phyloP scores from a whole-genome alignment of 495 filamentous ascomycete species.

The Hypomontagnella monticulosa region DNA sequence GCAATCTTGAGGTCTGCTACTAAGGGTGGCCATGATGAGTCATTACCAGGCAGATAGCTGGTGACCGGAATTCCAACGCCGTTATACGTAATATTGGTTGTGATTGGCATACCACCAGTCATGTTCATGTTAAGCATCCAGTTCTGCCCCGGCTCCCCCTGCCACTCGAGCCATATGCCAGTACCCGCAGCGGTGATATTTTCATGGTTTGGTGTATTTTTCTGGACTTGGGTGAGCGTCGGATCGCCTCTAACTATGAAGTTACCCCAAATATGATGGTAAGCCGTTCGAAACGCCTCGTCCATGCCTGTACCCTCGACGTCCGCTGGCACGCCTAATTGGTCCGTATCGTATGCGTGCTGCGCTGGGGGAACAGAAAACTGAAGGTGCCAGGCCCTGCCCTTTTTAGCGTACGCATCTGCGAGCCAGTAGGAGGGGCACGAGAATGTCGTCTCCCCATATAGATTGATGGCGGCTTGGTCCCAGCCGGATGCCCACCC shows the following conservation, averaged over 20 bases:
- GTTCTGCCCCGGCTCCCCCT: conserved; percentile 46
- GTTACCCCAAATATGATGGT: conserved; percentile 57
- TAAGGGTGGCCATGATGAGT: conserved; percentile 47
- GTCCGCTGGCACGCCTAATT: conserved; percentile 29
- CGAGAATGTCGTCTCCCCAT: conserved; percentile 67
- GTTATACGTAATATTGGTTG: background rate
- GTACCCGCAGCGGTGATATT: conserved; percentile 32
- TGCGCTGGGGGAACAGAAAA: conserved; percentile 64
- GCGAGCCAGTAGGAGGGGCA: conserved; percentile 72
- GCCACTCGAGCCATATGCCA: conserved; percentile 37
- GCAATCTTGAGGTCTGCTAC: conserved; percentile 57
- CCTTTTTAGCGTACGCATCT: conserved; percentile 57
- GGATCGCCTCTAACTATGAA: conserved; percentile 65
- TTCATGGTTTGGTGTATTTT: conserved; percentile 18
- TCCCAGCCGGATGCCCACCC: conserved; percentile 45
- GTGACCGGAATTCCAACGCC: conserved; percentile 20
- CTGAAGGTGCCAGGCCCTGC: conserved; percentile 64
- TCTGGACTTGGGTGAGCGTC: conserved; percentile 49
- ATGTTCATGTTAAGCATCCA: conserved; percentile 63
- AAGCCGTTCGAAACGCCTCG: conserved; percentile 42
- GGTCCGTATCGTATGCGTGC: conserved; percentile 62
- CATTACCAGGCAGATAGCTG: conserved; percentile 38
- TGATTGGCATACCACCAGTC: conserved; percentile 55
- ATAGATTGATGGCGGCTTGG: conserved; percentile 58
- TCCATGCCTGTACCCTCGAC: conserved; percentile 27